These are phyloP conservation scores for Chiua virens DNA, from an alignment of 768 basidiomycete species.

Conservation along the genomic window DNA sequence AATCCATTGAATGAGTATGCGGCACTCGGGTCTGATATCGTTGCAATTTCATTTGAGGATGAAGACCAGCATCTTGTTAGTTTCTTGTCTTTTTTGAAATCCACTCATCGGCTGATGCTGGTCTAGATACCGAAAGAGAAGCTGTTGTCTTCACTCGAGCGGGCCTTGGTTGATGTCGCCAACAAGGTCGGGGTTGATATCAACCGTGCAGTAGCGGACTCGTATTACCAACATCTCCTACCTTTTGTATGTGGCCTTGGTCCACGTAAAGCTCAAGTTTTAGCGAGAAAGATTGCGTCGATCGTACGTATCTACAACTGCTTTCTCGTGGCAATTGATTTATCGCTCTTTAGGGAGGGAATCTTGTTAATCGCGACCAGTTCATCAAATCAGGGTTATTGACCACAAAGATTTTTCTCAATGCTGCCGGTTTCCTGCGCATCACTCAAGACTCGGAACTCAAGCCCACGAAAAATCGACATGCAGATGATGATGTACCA, in stretches of 20 bases:
- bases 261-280: slow-evolving; percentile 85
- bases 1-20: slow-evolving; percentile 94
- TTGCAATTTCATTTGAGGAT: slow-evolving; percentile 80
- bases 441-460: slow-evolving; percentile 73
- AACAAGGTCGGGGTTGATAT: slow-evolving; percentile 96
- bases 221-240: slow-evolving; percentile 85
- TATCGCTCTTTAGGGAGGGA: slow-evolving; percentile 64
- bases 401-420: slow-evolving; percentile 87
- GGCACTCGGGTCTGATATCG: slow-evolving; percentile 82
- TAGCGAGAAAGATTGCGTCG: slow-evolving; percentile 78
- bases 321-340: not conserved
- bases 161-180: slow-evolving; percentile 84
- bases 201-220: slow-evolving; percentile 86
- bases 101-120: slow-evolving; percentile 4
- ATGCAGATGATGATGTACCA: slow-evolving; percentile 62
- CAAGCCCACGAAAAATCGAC: slow-evolving; percentile 59
- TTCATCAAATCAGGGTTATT: slow-evolving; percentile 80
- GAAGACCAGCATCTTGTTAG: slow-evolving; percentile 84
- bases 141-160: slow-evolving; percentile 76
- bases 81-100: slow-evolving; percentile 1
- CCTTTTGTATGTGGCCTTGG: slow-evolving; percentile 93
- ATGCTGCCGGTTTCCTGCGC: slow-evolving; percentile 88
- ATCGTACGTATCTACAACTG: slow-evolving; percentile 49
- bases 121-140: slow-evolving; percentile 85
- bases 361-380: slow-evolving; percentile 82